phyloP scores from a whole-genome alignment of 768 basidiomycete species.

The Phlegmacium glaucopus region DNA sequence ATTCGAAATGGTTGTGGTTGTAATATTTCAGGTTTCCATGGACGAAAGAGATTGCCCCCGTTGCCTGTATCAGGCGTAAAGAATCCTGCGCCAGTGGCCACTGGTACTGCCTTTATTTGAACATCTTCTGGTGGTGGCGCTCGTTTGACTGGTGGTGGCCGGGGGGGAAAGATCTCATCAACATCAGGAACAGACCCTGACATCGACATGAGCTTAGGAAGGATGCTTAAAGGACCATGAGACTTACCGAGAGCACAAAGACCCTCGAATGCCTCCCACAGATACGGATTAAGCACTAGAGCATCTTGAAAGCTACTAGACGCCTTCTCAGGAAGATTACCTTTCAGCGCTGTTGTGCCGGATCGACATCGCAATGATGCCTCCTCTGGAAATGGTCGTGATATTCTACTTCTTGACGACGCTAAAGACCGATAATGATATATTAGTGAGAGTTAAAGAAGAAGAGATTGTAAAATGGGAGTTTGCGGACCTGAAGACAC shows the following conservation, averaged over 20 bases:
- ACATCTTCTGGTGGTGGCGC: slow-evolving; percentile 46
- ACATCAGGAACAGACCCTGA: slow-evolving; percentile 68
- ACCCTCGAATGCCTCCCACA: slow-evolving; percentile 94
- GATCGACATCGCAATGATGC: slow-evolving; percentile 74
- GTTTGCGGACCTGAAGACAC: slow-evolving; percentile 53
- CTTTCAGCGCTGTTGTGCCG: slow-evolving; percentile 73
- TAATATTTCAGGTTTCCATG: slow-evolving; percentile 49
- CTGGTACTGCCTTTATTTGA: slow-evolving; percentile 43
- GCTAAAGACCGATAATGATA: slow-evolving; percentile 31
- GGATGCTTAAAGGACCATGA: slow-evolving; percentile 3
- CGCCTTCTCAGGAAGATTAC: slow-evolving; percentile 77
- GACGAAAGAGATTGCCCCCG: slow-evolving; percentile 52
- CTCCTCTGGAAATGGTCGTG: slow-evolving; percentile 65
- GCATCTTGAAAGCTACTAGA: slow-evolving; percentile 67
- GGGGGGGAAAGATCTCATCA: slow-evolving; percentile 69
- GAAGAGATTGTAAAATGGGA: slow-evolving; percentile 6
- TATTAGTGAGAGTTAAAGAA: slow-evolving; percentile 7
- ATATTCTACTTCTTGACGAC: slow-evolving; percentile 49
- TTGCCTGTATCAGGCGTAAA: slow-evolving; percentile 70
- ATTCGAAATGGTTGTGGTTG: slow-evolving; percentile 58
- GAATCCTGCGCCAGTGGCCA: slow-evolving; percentile 65
- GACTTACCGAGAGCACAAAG: slow-evolving; percentile 72
- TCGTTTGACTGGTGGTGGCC: slow-evolving; percentile 53
- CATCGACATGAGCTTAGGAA: slow-evolving; percentile 13
- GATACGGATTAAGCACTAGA: slow-evolving; percentile 66